Evolutionary conservation across 441 rosid genomes (phyloP), one percentile per base, ranked within the genome.

Genomic region (Macaranga tanarius): DNA sequence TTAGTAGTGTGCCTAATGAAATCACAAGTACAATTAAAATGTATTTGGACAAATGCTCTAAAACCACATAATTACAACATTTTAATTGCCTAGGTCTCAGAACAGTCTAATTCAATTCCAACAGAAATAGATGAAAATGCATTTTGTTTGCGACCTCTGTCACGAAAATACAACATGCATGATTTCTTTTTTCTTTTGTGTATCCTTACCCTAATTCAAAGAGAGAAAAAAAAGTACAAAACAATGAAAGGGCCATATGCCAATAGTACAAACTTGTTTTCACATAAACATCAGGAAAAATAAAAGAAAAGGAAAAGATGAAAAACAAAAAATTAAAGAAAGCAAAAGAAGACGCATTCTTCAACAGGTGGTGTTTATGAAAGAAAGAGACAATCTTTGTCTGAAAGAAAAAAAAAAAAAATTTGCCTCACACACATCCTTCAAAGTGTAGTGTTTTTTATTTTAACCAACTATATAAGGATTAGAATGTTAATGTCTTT

Each of bases 321-420:
- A 5, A 2, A 56, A 57, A 17, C 26, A 12, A 48, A 7, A 3
- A 2, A 3, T 9, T 10, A n/a, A 23, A 52, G 9, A n/a, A 59
- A 52, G 45, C 61, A 26, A 15, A 59, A 23, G 22, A 64, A 7
- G 10, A 52, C 76, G 23, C 75, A 75, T 31, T 44, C 58, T 71
- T 59, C 67, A 78, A 73, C n/a, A 65, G 65, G 52, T 34, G 17
- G n/a, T 47, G 48, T 72, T 55, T 42, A 62, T 54, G 75, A 34
- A 55, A 60, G 55, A 31, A 72, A 76, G 72, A 72, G 23, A 40
- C 71, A 8, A 70, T 40, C 23, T 74, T 80, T 72, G n/a, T 31
- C 56, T 20, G 13, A 71, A 74, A 23, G 60, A 23, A 51, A 71
- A 19, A 71, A 74, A 23, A 54, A 28, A 51, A 71, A 10, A 42